Conservation (phyloP, 495 filamentous ascomycete genomes). For the Extremus antarcticus region DNA sequence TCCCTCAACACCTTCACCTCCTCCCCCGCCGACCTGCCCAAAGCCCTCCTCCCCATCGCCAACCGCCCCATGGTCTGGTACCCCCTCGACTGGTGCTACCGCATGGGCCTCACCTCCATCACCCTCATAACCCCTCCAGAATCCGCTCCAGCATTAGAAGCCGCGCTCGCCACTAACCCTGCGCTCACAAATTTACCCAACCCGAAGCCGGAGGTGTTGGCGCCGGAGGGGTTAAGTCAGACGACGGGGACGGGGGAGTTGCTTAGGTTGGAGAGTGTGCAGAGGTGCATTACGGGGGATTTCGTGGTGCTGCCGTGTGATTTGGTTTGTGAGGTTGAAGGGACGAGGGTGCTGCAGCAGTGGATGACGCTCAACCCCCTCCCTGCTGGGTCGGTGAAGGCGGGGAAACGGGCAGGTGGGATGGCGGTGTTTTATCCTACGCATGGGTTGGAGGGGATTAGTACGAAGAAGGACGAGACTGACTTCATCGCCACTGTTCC, state of each 20-base stretch:
- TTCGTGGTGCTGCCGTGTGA: constrained; percentile 91
- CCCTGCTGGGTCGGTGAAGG: constrained; percentile 37
- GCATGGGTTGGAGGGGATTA: constrained; percentile 48
- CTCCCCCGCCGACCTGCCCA: constrained; percentile 78
- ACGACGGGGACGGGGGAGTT: constrained; percentile 82
- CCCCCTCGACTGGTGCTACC: constrained; percentile 79
- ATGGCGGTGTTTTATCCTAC: constrained; percentile 85
- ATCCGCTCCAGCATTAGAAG: constrained; percentile 55
- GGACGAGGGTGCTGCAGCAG: constrained; percentile 67
- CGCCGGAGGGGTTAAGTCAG: constrained; percentile 58
- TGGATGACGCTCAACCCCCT: constrained; percentile 62
- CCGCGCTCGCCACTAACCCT: constrained; percentile 75
- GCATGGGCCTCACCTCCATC: constrained; percentile 74
- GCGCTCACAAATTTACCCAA: constrained; percentile 70
- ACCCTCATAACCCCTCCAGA: constrained; percentile 72
- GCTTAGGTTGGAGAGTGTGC: constrained; percentile 47
- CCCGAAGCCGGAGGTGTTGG: constrained; percentile 62
- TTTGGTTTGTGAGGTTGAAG: constrained; percentile 79
- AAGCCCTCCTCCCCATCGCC: constrained; percentile 81
- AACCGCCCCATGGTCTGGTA: constrained; percentile 97
- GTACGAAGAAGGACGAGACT: constrained; percentile 78
- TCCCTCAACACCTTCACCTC: constrained; percentile 87
- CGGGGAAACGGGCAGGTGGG: constrained; percentile 54
- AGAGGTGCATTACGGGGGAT: constrained; percentile 55
- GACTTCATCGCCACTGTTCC: constrained; percentile 74